Conservation (phyloP, 768 basidiomycete genomes). For the Agrocybe pediades region DNA sequence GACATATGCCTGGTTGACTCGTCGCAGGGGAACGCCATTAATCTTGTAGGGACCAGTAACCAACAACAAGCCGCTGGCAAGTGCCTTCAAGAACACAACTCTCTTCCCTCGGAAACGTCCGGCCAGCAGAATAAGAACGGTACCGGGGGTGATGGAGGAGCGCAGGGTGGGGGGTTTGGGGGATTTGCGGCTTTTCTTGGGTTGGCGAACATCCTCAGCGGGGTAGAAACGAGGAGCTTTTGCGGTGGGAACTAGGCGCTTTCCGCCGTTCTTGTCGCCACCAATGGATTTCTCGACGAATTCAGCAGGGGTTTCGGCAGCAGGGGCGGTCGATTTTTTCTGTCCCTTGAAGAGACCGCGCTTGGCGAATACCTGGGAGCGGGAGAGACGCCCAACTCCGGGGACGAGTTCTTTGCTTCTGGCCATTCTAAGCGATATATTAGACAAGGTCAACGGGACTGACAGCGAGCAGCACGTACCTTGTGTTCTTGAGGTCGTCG, state of each 20-base stretch:
- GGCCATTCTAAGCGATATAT: slow-evolving; percentile 62
- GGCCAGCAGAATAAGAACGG: slow-evolving; percentile 94
- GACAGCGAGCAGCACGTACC: slow-evolving; percentile 31
- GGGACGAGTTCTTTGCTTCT: slow-evolving; percentile 84
- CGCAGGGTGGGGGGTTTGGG: slow-evolving; percentile 80
- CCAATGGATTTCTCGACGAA: slow-evolving; percentile 81
- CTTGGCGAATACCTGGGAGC: slow-evolving; percentile 77
- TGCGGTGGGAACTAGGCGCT: slow-evolving; percentile 80
- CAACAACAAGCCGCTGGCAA: slow-evolving; percentile 88
- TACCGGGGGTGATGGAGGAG: slow-evolving; percentile 87
- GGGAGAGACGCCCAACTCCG: slow-evolving; percentile 80
- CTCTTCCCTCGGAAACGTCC: slow-evolving; percentile 98
- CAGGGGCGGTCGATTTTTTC: slow-evolving; percentile 75
- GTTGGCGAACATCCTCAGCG: slow-evolving; percentile 88
- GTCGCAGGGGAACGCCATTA: slow-evolving; percentile 96
- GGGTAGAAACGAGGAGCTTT: slow-evolving; percentile 94
- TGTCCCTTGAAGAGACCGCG: slow-evolving; percentile 84
- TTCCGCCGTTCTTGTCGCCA: slow-evolving; percentile 89
- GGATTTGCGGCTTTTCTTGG: slow-evolving; percentile 91
- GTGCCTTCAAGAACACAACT: slow-evolving; percentile 97
- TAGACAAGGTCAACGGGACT: slow-evolving; percentile 9
- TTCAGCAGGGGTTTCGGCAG: slow-evolving; percentile 57
- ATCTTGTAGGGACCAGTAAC: slow-evolving; percentile 98
- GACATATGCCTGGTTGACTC: slow-evolving; percentile 98
- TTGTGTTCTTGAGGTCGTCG: slow-evolving; percentile 55